Base-by-base conservation (phyloP, 805 yeast species). In the Wickerhamiella shivajii region DNA sequence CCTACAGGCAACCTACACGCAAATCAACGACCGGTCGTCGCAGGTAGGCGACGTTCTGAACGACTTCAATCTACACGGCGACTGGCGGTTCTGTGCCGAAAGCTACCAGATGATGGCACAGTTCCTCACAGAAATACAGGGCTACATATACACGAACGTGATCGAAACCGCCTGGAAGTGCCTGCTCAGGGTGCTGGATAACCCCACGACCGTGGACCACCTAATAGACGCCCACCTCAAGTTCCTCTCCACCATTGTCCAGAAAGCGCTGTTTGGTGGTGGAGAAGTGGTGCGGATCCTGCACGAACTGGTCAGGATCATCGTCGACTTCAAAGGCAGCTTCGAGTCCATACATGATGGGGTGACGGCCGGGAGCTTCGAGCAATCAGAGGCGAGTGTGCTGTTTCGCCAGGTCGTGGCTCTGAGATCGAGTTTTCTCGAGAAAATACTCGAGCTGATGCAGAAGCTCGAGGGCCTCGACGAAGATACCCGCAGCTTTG, bases 1-100 rank as follows among this genome's bases (percentile, higher is more conserved):
- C 36, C 59, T 78, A 37, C 63, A 64, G 33, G 43, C 44, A 4
- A 59, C 62, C 17, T 72, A 77, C 80, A 48, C 50, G 18, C 47
- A 53, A 9, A 22, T 19, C 14, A 52, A 47, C 10, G 18, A 24
- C 13, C 27, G 29, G 15, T 8, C 11, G 6, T 31, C 34, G 15
- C 20, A 15, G n/a, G 24, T 24, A 16, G 6, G 24, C 5, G 6
- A 7, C 18, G 27, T 22, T 12, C 38, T 45, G 6, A 50, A 50
- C 15, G 42, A 41, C 5, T 38, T 56, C 9, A 45, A 47, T 11
- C 28, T 41, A 12, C 40, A 48, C 14, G 30, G 34, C 13, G 33
- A 18, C 7, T 52, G 56, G 56, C 38, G 38, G 8, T 19, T 21
- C 14, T 45, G 43, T n/a, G 41, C 53, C 13, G 40, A 45, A 3